phyloP scores from a whole-genome alignment of 2,329 filamentous ascomycete genomes.

The Clonostachys chloroleuca region DNA sequence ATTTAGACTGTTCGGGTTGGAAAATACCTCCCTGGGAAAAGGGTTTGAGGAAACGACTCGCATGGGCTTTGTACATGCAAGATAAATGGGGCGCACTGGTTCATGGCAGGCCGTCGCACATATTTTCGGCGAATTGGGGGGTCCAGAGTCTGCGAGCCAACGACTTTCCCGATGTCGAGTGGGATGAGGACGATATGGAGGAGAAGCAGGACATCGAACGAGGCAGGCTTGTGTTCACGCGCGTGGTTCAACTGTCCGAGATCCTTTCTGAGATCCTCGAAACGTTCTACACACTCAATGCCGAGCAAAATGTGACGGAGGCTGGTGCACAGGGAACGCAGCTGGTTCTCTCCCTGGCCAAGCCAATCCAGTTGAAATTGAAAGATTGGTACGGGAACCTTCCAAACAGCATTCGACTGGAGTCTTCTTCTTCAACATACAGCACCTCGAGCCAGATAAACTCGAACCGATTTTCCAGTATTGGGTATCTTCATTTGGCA shows the following conservation, averaged over 20 bases:
- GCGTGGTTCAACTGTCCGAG: constrained; percentile 71
- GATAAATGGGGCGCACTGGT: constrained; percentile 87
- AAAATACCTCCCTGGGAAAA: constrained; percentile 86
- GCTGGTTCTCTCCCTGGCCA: constrained; percentile 69
- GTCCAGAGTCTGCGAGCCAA: constrained; percentile 60
- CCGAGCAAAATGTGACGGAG: constrained; percentile 63
- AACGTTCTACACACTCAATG: constrained; percentile 75
- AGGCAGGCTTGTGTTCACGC: constrained; percentile 66
- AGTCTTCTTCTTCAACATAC: constrained; percentile 40
- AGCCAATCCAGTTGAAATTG: constrained; percentile 76
- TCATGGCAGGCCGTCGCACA: constrained; percentile 80
- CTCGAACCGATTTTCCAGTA: constrained; percentile 48
- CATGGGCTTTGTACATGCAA: constrained; percentile 92
- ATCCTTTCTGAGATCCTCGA: constrained; percentile 78
- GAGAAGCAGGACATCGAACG: constrained; percentile 62
- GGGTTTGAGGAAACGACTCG: constrained; percentile 76
- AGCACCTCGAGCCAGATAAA: constrained; percentile 16
- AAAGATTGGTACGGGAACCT: constrained; percentile 77
- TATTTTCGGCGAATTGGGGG: constrained; percentile 68
- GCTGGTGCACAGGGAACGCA: constrained; percentile 68
- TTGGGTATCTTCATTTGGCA: constrained; percentile 79
- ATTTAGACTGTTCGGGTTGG: constrained; percentile 84
- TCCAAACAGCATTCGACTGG: constrained; percentile 62
- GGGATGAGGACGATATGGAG: constrained; percentile 56
- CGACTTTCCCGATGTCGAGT: constrained; percentile 71